Conservation (phyloP, 306 rosid species). For the Corylus avellana region DNA sequence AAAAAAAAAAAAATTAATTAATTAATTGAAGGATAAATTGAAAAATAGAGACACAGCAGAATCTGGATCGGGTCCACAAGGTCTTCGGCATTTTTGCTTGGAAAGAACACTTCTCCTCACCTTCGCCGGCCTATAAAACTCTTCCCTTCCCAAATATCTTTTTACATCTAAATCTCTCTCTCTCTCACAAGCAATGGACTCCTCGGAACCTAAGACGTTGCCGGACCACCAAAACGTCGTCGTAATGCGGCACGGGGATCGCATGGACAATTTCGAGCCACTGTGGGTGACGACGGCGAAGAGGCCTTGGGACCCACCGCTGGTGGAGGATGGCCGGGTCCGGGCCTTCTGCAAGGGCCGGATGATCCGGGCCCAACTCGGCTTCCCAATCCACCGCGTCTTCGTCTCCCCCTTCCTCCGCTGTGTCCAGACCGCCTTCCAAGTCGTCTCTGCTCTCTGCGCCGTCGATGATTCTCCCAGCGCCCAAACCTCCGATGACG, state of each 20-base stretch:
- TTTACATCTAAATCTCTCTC: not conserved
- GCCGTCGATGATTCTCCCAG: conserved; percentile 36
- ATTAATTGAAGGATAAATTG: no score
- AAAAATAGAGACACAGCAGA: no score
- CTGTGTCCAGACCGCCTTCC: conserved; percentile 78
- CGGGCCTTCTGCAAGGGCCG: conserved; percentile 70
- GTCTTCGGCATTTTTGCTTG: no score
- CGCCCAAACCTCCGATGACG: conserved; percentile 14
- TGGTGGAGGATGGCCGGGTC: conserved; percentile 44
- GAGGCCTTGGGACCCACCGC: conserved; percentile 87
- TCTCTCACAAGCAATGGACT: not conserved
- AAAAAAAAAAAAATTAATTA: no score
- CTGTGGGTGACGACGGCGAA: conserved; percentile 51
- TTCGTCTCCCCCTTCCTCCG: conserved; percentile 92
- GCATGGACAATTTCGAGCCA: conserved; percentile 64
- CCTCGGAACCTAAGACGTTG: not conserved
- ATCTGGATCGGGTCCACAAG: no score
- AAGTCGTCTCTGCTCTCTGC: conserved; percentile 61
- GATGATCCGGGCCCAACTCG: conserved; percentile 43
- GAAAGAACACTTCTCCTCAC: no score
- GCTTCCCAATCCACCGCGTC: conserved; percentile 59
- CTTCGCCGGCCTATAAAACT: no score
- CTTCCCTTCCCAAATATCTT: no score
- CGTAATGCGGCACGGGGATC: conserved; percentile 98
- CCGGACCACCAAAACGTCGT: conserved; percentile 65